Conservation (phyloP, 2,329 filamentous ascomycete genomes). For the Byssochlamys sp. region DNA sequence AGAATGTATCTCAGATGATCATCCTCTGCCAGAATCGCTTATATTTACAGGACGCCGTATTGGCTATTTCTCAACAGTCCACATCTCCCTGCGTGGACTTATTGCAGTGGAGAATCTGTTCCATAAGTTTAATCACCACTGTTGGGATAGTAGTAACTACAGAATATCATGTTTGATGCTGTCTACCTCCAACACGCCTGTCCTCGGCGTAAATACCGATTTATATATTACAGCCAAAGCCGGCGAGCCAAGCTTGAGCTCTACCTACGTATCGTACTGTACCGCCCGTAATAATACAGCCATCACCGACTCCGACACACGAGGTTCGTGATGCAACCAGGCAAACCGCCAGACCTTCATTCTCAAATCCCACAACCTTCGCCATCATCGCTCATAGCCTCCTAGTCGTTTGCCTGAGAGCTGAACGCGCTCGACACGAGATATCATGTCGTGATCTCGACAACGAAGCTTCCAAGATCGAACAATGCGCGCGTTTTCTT, state of each 20-base stretch:
- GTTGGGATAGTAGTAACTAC: no score
- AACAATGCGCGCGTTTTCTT: not conserved
- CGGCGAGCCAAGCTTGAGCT: not conserved
- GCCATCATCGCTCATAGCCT: not conserved
- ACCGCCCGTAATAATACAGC: not conserved
- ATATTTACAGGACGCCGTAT: no score
- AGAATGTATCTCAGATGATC: no score
- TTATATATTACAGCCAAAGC: not conserved
- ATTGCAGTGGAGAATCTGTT: no score
- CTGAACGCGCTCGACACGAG: not conserved
- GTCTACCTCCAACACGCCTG: not conserved
- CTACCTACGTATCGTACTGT: not conserved
- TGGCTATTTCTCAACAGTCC: no score
- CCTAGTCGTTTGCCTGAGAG: not conserved
- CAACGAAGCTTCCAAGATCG: not conserved
- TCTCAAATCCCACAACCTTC: conserved; percentile 5
- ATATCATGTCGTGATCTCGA: not conserved
- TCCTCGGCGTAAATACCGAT: not conserved
- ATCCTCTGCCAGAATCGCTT: no score
- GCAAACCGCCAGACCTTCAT: conserved; percentile 8
- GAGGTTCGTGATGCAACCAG: conserved; percentile 1
- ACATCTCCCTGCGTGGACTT: no score
- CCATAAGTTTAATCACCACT: no score
- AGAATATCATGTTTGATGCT: no score
- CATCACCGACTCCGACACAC: not conserved